Evolutionary conservation across 352 stramenopile genomes (phyloP).

Genomic region (Phytopythium litorale): DNA sequence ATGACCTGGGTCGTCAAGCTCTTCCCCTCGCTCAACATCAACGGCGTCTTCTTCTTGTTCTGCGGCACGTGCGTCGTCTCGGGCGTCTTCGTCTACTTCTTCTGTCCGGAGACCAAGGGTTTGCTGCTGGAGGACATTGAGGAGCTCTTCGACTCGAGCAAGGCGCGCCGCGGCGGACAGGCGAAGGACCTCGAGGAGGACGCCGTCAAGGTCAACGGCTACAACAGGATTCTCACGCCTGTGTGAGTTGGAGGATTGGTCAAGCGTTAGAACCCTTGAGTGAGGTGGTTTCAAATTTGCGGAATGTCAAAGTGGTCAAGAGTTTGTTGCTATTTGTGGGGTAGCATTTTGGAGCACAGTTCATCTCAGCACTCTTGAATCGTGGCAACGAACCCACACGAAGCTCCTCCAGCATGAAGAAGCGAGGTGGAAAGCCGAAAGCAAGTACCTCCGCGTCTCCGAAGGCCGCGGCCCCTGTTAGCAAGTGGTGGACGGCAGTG

Average conservation of each 20-base stretch:
- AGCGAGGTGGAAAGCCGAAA: background rate
- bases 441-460: background rate
- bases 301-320: too few relatives aligned
- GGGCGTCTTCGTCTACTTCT: constrained; percentile 39
- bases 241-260: too few relatives aligned
- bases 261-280: too few relatives aligned
- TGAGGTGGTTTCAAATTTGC: too few relatives aligned
- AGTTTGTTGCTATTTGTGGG: too few relatives aligned
- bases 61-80: constrained; percentile 33
- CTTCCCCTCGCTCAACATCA: constrained; percentile 43
- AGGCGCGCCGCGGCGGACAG: constrained; percentile 2
- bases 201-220: background rate
- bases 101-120: constrained; percentile 44
- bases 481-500: constrained; percentile 44
- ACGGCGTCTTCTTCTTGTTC: constrained; percentile 53
- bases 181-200: background rate
- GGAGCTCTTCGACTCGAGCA: constrained; percentile 36
- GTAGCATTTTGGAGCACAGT: too few relatives aligned
- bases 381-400: too few relatives aligned
- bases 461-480: background rate
- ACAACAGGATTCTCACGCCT: background rate
- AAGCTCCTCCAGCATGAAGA: constrained; percentile 2
- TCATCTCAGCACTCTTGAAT: too few relatives aligned
- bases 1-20: constrained; percentile 52
- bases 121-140: constrained; percentile 58